Conservation (phyloP, 768 basidiomycete species). For the Rhodotorula babjevae region DNA sequence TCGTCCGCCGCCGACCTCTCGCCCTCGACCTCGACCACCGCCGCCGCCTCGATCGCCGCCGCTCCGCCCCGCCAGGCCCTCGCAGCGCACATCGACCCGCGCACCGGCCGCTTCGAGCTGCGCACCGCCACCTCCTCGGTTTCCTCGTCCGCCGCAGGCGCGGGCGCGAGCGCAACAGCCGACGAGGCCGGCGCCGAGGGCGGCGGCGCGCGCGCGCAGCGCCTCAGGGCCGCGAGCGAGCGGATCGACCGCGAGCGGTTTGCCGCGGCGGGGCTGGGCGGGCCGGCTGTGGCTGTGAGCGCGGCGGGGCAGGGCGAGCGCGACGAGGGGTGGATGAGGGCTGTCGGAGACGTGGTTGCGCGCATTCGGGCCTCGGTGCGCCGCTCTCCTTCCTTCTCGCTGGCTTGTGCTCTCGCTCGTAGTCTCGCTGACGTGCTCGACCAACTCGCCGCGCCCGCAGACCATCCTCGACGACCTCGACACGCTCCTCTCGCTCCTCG, state of each 20-base stretch:
- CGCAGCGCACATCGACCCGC: neutral
- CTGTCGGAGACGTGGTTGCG: constrained; percentile 14
- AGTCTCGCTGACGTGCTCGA: too few relatives aligned
- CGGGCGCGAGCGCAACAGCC: too few relatives aligned
- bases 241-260: constrained; percentile 1
- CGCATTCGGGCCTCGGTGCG: constrained; percentile 21
- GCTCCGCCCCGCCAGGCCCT: neutral
- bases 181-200: neutral
- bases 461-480: constrained; percentile 35
- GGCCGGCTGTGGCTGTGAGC: neutral
- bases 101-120: constrained; percentile 15
- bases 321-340: constrained; percentile 16
- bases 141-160: neutral
- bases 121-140: neutral
- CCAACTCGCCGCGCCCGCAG: neutral
- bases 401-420: neutral
- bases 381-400: neutral
- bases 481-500: constrained; percentile 14
- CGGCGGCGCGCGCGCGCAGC: neutral
- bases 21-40: too few relatives aligned
- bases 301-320: neutral
- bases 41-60: too few relatives aligned
- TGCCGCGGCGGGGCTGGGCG: neutral
- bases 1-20: too few relatives aligned
- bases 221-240: neutral